Evolutionary conservation across 2,329 filamentous ascomycete species (phyloP).

Genomic region (Aureobasidium uvarum): DNA sequence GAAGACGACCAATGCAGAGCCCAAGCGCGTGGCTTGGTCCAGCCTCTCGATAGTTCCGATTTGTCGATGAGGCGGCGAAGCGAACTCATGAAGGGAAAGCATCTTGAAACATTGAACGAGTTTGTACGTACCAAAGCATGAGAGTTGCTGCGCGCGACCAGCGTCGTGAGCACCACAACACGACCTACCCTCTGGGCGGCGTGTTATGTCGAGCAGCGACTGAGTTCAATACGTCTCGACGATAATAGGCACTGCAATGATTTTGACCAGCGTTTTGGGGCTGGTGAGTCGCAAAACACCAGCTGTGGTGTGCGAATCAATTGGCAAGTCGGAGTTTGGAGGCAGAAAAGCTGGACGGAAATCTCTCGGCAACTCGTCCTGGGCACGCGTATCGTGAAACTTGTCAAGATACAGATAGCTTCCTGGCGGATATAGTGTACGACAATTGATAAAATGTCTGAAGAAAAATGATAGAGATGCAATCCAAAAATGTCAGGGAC

Average conservation of each 20-base stretch:
- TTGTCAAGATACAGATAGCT: neutral
- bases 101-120: neutral
- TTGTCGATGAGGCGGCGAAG: neutral
- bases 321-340: neutral
- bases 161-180: constrained; percentile 11
- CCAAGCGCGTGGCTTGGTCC: constrained; percentile 23
- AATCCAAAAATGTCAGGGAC: neutral
- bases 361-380: constrained; percentile 14
- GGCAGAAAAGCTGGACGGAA: constrained; percentile 7
- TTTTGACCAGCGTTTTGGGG: neutral
- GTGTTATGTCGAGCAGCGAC: neutral
- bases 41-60: neutral
- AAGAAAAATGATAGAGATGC: neutral
- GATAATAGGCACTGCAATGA: neutral
- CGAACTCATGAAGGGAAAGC: neutral
- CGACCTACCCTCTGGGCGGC: constrained; percentile 4
- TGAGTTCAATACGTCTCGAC: neutral
- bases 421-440: neutral
- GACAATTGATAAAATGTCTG: neutral
- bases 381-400: neutral
- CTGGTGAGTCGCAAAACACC: constrained; percentile 2
- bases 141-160: neutral
- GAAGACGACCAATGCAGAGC: neutral
- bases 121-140: constrained; percentile 20
- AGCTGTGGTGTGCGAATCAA: constrained; percentile 1